phyloP scores from a whole-genome alignment of 169 alveolate species.

The Plasmodium blacklocki region DNA sequence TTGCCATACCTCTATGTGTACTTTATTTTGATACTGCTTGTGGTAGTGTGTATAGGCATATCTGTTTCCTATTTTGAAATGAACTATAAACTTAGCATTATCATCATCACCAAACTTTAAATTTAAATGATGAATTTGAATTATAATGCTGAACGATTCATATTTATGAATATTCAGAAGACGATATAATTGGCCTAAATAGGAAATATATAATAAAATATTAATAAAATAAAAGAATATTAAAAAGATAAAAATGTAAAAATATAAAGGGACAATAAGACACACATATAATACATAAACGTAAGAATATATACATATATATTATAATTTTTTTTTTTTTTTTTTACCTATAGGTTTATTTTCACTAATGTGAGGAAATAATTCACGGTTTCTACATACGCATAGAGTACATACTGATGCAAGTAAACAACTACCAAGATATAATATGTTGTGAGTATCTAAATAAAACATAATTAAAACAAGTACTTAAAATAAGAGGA shows the following conservation, averaged over 20 bases:
- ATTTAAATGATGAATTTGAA: slow-evolving; percentile 64
- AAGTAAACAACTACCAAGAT: slow-evolving; percentile 44
- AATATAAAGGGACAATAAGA: too few species aligned
- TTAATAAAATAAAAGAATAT: not conserved
- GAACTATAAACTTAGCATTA: slow-evolving; percentile 49
- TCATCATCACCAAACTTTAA: slow-evolving; percentile 63
- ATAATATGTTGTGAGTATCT: slow-evolving; percentile 36
- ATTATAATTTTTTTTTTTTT: not conserved
- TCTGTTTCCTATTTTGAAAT: slow-evolving; percentile 45
- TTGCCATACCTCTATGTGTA: slow-evolving; percentile 42
- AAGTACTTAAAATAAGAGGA: not conserved
- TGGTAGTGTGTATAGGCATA: slow-evolving; percentile 65
- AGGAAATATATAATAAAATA: not conserved
- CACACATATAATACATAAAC: too few species aligned
- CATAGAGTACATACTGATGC: slow-evolving; percentile 69
- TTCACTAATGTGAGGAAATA: slow-evolving; percentile 70
- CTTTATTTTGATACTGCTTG: slow-evolving; percentile 41
- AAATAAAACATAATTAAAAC: slow-evolving; percentile 43
- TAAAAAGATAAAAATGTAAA: slow-evolving; percentile 9
- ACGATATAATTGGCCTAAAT: slow-evolving; percentile 43
- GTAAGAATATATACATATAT: too few species aligned
- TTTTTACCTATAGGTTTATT: slow-evolving; percentile 48
- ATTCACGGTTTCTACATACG: slow-evolving; percentile 48
- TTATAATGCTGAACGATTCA: slow-evolving; percentile 51
- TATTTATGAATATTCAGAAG: slow-evolving; percentile 57